Evolutionary conservation across 345 rosid species (phyloP).

Genomic region (Tarenaya hassleriana): DNA sequence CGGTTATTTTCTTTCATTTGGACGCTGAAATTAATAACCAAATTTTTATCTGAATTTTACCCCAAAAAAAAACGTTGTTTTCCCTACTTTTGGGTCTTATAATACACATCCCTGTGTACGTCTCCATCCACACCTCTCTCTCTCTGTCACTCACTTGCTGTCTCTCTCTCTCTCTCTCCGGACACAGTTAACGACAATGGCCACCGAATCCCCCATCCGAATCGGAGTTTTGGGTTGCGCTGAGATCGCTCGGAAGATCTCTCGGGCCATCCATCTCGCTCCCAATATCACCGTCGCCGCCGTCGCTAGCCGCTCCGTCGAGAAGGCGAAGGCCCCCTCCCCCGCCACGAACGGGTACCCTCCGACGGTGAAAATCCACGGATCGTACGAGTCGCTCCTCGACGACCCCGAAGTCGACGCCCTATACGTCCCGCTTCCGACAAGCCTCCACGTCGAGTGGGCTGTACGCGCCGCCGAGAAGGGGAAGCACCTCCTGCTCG

Average conservation of each 20-base stretch:
- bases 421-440: conserved; percentile 68
- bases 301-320: conserved; percentile 51
- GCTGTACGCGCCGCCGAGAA: conserved; percentile 54
- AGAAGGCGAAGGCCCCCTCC: conserved; percentile 48
- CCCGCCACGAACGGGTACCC: conserved; percentile 60
- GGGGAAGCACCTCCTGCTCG: conserved; percentile 67
- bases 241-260: conserved; percentile 61
- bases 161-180: conserved; percentile 9
- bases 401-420: conserved; percentile 73
- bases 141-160: no score
- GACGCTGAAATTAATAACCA: no score
- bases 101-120: no score
- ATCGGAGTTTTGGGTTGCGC: conserved; percentile 73
- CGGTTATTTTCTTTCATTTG: no score
- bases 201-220: conserved; percentile 28
- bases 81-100: no score
- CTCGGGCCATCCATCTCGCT: conserved; percentile 53
- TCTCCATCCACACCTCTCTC: no score
- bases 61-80: no score
- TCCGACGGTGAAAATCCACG: conserved; percentile 43
- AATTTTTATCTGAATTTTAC: no score
- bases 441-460: conserved; percentile 70
- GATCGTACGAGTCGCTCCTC: conserved; percentile 66
- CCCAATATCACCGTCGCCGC: conserved; percentile 62
- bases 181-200: conserved; percentile 10